Percentiles rank a stretch among this genome's conserved stretches.
Evolutionary conservation across 345 rosid genomes (phyloP).

Genomic region (Lumnitzera racemosa): DNA sequence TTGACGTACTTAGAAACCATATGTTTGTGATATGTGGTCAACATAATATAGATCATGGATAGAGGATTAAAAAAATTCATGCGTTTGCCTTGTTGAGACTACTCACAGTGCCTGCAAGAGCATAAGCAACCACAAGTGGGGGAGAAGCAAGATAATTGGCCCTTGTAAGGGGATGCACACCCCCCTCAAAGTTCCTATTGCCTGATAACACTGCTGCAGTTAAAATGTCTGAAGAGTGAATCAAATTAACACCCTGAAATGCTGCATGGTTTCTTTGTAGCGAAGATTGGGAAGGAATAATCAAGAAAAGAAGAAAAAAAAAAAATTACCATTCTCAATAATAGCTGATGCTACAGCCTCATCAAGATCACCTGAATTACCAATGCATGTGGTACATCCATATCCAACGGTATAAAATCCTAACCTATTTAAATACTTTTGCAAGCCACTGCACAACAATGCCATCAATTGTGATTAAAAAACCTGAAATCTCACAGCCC

Average conservation of each 20-base stretch:
- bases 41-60: background rate
- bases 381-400: constrained; percentile 95
- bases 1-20: background rate
- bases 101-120: constrained; percentile 81
- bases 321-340: constrained; percentile 72
- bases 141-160: constrained; percentile 97
- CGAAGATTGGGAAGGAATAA: constrained; percentile 4
- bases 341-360: constrained; percentile 76
- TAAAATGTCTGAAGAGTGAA: constrained; percentile 49
- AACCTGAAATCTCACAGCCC: too few relatives aligned
- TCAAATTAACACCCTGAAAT: too few relatives aligned
- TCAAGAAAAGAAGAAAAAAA: too few relatives aligned
- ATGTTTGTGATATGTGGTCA: background rate
- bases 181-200: constrained; percentile 88
- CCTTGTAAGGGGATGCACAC: constrained; percentile 85
- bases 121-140: constrained; percentile 93
- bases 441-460: constrained; percentile 51
- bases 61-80: background rate
- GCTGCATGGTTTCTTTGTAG: too few relatives aligned
- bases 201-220: constrained; percentile 94
- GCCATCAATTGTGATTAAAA: too few relatives aligned
- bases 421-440: constrained; percentile 61
- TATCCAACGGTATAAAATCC: constrained; percentile 85
- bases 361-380: constrained; percentile 87
- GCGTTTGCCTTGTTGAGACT: background rate